Conservation (phyloP, 2,329 filamentous ascomycete species). For the Fusarium udum region DNA sequence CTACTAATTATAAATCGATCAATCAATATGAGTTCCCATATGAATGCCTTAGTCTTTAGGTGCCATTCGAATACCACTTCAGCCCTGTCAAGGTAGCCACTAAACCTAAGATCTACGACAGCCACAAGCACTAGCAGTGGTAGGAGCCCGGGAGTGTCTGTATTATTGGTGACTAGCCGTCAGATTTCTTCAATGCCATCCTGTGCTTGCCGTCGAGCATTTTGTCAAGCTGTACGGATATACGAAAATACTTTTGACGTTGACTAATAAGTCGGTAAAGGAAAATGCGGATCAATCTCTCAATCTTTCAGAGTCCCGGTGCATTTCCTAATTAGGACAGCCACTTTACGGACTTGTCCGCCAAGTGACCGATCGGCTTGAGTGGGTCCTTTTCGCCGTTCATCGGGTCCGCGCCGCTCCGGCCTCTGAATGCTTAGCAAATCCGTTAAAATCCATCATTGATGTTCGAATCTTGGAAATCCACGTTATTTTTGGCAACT, state of each 20-base stretch:
- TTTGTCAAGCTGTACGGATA: neutral
- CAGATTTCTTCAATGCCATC: neutral
- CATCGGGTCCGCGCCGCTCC: slow-evolving; percentile 35
- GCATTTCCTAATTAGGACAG: slow-evolving; percentile 27
- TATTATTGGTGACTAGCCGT: neutral
- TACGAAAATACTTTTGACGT: slow-evolving; percentile 8
- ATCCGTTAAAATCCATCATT: neutral
- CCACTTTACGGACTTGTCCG: slow-evolving; percentile 28
- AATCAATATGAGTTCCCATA: neutral
- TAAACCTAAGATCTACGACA: neutral
- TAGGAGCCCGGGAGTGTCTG: neutral
- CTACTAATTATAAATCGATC: neutral
- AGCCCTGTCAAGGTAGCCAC: neutral
- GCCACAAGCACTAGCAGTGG: neutral
- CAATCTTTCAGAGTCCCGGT: neutral
- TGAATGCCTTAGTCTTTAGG: neutral
- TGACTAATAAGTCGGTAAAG: slow-evolving; percentile 15
- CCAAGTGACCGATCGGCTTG: slow-evolving; percentile 12
- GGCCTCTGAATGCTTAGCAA: slow-evolving; percentile 3
- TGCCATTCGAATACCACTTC: neutral
- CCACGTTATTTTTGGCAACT: slow-evolving; percentile 31
- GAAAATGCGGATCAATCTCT: neutral
- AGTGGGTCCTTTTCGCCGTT: slow-evolving; percentile 19
- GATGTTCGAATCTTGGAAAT: neutral
- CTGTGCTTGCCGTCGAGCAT: slow-evolving; percentile 1